Evolutionary conservation across 306 rosid species (phyloP).

Genomic region (Acacia crassicarpa): DNA sequence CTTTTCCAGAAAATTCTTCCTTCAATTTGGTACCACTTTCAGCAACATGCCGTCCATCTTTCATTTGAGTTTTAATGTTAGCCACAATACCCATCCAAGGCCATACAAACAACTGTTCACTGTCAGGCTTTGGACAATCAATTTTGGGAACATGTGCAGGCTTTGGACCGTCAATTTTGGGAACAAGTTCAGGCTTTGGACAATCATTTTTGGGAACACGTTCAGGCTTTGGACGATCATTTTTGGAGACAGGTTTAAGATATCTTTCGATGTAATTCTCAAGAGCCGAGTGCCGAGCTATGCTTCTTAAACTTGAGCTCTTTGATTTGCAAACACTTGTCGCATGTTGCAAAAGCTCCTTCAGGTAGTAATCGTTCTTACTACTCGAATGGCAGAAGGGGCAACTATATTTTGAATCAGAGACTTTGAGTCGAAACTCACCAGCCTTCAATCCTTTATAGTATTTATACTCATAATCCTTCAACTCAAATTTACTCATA

Average conservation of each 20-base stretch:
- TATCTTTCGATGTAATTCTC: conserved; percentile 47
- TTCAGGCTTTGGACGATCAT: background rate
- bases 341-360: conserved; percentile 64
- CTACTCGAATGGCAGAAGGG: conserved; percentile 57
- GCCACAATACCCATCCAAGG: conserved; percentile 76
- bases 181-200: background rate
- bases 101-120: conserved; percentile 56
- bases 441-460: conserved; percentile 51
- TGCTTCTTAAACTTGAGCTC: conserved; percentile 36
- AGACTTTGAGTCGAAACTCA: conserved; percentile 28
- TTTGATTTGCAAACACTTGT: conserved; percentile 25
- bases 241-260: conserved; percentile 31
- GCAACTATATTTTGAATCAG: conserved; percentile 53
- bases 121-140: background rate
- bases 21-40: conserved; percentile 65
- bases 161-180: conserved; percentile 4
- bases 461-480: conserved; percentile 34
- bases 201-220: background rate
- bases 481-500: conserved; percentile 38
- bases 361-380: conserved; percentile 33
- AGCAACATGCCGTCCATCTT: conserved; percentile 53
- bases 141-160: conserved; percentile 3
- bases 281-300: conserved; percentile 62
- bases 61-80: conserved; percentile 52
- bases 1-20: conserved; percentile 53